Evolutionary conservation across 2,329 filamentous ascomycete species (phyloP), one percentile per base, ranked within the genome.

Genomic region (Cladorrhinum sp.): DNA sequence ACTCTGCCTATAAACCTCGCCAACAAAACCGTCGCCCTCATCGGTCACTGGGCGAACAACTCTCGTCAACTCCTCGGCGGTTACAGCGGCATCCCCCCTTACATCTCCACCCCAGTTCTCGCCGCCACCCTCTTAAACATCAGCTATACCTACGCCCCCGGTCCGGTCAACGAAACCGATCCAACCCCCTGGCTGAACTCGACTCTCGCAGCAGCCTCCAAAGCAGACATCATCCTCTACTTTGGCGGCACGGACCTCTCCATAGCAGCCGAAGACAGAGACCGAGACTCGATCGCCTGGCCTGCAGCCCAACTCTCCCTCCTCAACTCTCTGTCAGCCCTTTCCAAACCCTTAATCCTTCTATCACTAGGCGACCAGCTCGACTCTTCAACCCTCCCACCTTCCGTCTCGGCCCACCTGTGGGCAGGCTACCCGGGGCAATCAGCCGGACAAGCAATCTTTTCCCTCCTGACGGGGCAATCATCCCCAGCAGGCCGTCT

Each of bases 401-500:
- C 70, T 2, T 79, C 79, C 58, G 75, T 86, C 62, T 77, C 74
- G 9, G 77, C 81, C 0, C 67, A 87, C 0, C 64, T 87, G 0
- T 87, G 83, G 83, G 81, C 76, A 0, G 81, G 83, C 0, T 86
- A 83, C 62, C 84, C 85, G 0, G 84, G 84, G 1, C 84, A 87
- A 70, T 79, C 80, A 29, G 85, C 85, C 25, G 85, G 85, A 4
- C 72, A 72, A 7, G 85, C 84, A 0, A 69, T 86, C 4, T 71
- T 85, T 24, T 76, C 85, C 61, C 75, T 85, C 55, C 64, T 87
- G 38, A 79, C 76, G 7, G 85, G 85, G 2, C 73, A 73, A 3
- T 71, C 67, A 3, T 74, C 81, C 0, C 81, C 82, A 0, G 83
- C 82, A 5, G 84, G 81, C 2, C 75, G 84, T 27, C 69, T 86